These are phyloP conservation scores for Trichoderma pleuroti DNA, from an alignment of 2,329 filamentous ascomycete genomes.

Conservation along the genomic window DNA sequence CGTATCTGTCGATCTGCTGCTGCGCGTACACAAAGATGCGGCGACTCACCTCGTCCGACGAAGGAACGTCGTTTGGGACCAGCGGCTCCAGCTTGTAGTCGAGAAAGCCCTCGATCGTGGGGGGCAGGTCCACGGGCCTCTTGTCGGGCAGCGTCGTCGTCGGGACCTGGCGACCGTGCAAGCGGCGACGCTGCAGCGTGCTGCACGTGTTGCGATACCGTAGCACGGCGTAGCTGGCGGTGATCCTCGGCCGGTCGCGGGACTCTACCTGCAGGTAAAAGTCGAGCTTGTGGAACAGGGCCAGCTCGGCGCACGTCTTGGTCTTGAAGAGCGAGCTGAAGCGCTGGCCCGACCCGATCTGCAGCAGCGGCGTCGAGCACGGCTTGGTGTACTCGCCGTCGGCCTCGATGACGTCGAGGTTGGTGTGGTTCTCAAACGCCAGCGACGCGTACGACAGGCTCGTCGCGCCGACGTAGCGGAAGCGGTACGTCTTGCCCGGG, in stretches of 20 bases:
- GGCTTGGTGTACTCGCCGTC: constrained; percentile 55
- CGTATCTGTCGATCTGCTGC: constrained; percentile 10
- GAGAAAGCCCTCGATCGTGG: constrained; percentile 37
- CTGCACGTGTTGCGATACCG: constrained; percentile 35
- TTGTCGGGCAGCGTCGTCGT: not conserved
- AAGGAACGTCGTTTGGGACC: constrained; percentile 31
- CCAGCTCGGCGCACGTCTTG: constrained; percentile 35
- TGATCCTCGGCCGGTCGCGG: constrained; percentile 44
- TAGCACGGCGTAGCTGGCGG: constrained; percentile 48
- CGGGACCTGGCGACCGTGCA: not conserved
- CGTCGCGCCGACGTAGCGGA: constrained; percentile 57
- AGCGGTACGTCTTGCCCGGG: constrained; percentile 57
- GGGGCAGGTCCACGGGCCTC: constrained; percentile 32
- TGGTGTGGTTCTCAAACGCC: constrained; percentile 54
- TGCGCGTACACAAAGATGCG: constrained; percentile 40
- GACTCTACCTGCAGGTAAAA: constrained; percentile 50
- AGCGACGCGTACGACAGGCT: constrained; percentile 53
- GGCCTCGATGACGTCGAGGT: constrained; percentile 57
- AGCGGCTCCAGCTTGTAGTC: constrained; percentile 45
- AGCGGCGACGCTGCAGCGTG: not conserved
- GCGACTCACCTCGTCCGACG: constrained; percentile 45
- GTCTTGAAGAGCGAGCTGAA: constrained; percentile 55
- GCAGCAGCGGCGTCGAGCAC: constrained; percentile 45
- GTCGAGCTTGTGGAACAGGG: constrained; percentile 28
- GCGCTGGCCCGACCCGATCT: constrained; percentile 57